phyloP scores from a whole-genome alignment of 148 eudicot genomes.

The Spergularia marina region DNA sequence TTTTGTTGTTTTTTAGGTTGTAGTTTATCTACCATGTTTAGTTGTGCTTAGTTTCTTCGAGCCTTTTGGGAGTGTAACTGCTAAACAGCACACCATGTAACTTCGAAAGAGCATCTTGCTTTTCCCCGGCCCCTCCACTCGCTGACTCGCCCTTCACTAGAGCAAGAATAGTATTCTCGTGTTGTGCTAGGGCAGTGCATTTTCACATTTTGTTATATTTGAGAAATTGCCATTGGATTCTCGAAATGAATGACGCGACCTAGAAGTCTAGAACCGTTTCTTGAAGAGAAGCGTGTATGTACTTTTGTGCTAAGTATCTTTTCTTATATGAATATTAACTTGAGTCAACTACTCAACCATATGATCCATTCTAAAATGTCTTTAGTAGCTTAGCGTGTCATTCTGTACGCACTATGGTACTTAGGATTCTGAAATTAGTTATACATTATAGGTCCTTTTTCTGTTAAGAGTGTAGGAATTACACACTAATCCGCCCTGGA shows the following conservation, averaged over 20 bases:
- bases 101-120: constrained; percentile 6
- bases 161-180: background rate
- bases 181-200: background rate
- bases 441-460: background rate
- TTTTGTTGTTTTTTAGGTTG: constrained; percentile 6
- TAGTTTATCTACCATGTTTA: background rate
- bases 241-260: background rate
- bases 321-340: background rate
- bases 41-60: background rate
- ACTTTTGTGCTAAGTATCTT: background rate
- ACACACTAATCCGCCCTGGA: background rate
- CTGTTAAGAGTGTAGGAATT: background rate
- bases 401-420: background rate
- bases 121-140: background rate
- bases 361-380: background rate
- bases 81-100: background rate
- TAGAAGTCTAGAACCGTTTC: background rate
- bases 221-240: background rate
- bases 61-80: background rate
- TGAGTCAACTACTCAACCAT: background rate
- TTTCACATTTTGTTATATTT: background rate
- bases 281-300: background rate
- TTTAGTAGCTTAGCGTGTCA: background rate
- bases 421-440: background rate
- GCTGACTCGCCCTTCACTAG: background rate